Evolutionary conservation across 2,329 filamentous ascomycete genomes (phyloP).

Genomic region (Talaromyces sp.): DNA sequence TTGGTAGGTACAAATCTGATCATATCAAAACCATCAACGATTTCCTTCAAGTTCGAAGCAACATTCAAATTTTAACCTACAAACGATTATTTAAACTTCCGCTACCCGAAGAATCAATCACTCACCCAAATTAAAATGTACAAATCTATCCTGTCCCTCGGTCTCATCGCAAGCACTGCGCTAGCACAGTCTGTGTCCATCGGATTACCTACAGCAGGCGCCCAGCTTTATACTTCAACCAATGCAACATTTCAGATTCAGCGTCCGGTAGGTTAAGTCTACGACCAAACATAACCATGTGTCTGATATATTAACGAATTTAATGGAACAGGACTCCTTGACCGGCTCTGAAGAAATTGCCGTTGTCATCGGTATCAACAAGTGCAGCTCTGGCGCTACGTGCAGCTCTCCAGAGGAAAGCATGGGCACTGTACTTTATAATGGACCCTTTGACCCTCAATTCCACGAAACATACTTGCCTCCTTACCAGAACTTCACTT

Average conservation of each 20-base stretch:
- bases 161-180: constrained; percentile 23
- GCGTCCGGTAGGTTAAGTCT: constrained; percentile 25
- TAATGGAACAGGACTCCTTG: constrained; percentile 23
- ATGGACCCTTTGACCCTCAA: constrained; percentile 27
- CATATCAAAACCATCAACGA: neutral
- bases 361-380: constrained; percentile 30
- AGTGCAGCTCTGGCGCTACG: constrained; percentile 19
- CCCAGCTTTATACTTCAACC: constrained; percentile 22
- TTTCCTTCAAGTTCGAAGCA: neutral
- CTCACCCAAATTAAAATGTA: constrained; percentile 21
- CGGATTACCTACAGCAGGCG: constrained; percentile 23
- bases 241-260: constrained; percentile 29
- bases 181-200: constrained; percentile 29
- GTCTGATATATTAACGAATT: neutral
- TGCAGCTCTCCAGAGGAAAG: constrained; percentile 23
- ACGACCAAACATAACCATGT: neutral
- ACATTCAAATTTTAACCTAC: neutral
- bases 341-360: constrained; percentile 28
- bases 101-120: neutral
- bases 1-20: neutral
- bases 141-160: constrained; percentile 23
- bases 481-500: constrained; percentile 33
- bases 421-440: constrained; percentile 28
- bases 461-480: constrained; percentile 24
- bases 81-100: neutral